Conservation (phyloP, 1,284 basidiomycete genomes). For the Peniophora sp. region DNA sequence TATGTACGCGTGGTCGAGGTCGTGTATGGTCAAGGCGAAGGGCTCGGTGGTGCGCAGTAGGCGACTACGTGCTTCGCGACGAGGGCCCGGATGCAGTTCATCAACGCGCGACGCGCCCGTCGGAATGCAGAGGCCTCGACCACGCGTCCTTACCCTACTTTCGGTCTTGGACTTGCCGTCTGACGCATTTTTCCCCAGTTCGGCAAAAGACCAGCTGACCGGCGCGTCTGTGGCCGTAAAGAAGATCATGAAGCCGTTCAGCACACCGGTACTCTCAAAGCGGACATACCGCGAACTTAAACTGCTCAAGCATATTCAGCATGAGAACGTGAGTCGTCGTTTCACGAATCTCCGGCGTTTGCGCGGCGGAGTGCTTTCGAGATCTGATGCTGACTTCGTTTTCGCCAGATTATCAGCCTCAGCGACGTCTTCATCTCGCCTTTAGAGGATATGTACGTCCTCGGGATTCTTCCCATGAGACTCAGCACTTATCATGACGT, state of each 20-base stretch:
- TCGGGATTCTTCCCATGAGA: neutral
- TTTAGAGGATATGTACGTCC: slow-evolving; percentile 83
- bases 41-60: too few relatives aligned
- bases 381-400: neutral
- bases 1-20: too few relatives aligned
- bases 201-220: slow-evolving; percentile 96
- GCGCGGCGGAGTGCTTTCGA: slow-evolving; percentile 5
- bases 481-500: slow-evolving; percentile 5
- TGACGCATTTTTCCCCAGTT: slow-evolving; percentile 47
- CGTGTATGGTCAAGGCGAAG: too few relatives aligned
- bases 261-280: slow-evolving; percentile 96
- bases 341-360: neutral
- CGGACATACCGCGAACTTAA: slow-evolving; percentile 98
- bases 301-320: slow-evolving; percentile 96
- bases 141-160: neutral
- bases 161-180: neutral
- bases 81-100: neutral
- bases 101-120: neutral
- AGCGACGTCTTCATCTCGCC: slow-evolving; percentile 99
- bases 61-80: too few relatives aligned
- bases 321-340: slow-evolving; percentile 77
- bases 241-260: slow-evolving; percentile 99
- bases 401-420: slow-evolving; percentile 90
- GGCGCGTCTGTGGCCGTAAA: slow-evolving; percentile 94
- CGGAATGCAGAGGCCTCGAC: neutral